Percentiles rank a stretch among this genome's conserved stretches.
Evolutionary conservation across 352 stramenopile genomes (phyloP).

Genomic region (Globisporangium emineosum): DNA sequence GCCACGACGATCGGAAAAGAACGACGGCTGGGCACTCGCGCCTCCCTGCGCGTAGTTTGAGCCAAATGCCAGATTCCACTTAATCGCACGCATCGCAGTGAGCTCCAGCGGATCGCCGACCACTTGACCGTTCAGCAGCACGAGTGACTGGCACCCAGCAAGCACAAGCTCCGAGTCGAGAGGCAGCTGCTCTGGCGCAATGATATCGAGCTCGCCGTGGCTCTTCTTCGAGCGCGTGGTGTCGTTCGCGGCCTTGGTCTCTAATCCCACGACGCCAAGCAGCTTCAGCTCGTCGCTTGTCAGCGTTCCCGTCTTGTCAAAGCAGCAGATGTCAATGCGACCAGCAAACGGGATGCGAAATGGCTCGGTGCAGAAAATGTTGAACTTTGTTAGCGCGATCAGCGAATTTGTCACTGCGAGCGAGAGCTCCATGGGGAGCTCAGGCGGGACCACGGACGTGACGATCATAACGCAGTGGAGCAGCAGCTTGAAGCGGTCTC

Average conservation of each 20-base stretch:
- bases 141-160: slow-evolving; percentile 91
- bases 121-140: slow-evolving; percentile 79
- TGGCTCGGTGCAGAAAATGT: slow-evolving; percentile 94
- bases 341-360: slow-evolving; percentile 94
- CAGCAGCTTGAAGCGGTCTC: slow-evolving; percentile 88
- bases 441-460: slow-evolving; percentile 93
- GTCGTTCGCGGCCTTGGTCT: not conserved
- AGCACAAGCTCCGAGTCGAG: slow-evolving; percentile 40
- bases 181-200: slow-evolving; percentile 30
- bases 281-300: slow-evolving; percentile 90
- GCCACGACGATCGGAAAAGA: slow-evolving; percentile 28
- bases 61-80: slow-evolving; percentile 34
- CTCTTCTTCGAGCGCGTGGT: not conserved
- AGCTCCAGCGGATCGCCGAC: slow-evolving; percentile 94
- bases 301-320: slow-evolving; percentile 96
- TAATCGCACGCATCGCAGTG: slow-evolving; percentile 86
- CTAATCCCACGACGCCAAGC: slow-evolving; percentile 33
- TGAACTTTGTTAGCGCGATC: slow-evolving; percentile 77
- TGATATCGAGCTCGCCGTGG: slow-evolving; percentile 26
- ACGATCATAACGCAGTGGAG: slow-evolving; percentile 96
- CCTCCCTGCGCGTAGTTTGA: slow-evolving; percentile 12
- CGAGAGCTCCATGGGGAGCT: slow-evolving; percentile 94
- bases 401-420: slow-evolving; percentile 94
- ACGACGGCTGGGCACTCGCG: slow-evolving; percentile 24
- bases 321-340: slow-evolving; percentile 89